Evolutionary conservation across 768 basidiomycete species (phyloP).

Genomic region (Tylopilus sp.): DNA sequence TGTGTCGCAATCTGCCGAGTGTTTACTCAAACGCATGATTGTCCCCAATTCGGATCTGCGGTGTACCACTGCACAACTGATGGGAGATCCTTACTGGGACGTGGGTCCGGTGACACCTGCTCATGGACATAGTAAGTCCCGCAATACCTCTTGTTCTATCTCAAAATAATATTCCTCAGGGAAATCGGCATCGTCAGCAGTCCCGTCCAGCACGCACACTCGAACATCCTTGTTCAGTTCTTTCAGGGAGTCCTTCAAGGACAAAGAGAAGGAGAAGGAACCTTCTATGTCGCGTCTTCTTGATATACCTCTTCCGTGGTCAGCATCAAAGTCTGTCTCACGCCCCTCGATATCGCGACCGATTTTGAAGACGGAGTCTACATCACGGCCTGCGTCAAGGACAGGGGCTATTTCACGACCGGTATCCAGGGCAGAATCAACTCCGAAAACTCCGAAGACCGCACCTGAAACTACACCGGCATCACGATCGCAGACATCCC

Average conservation of each 20-base stretch:
- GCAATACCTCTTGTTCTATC: conserved; percentile 19
- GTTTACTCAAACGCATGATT: conserved; percentile 72
- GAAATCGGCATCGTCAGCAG: conserved; percentile 31
- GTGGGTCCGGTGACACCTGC: conserved; percentile 26
- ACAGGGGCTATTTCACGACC: conserved; percentile 13
- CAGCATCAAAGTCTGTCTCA: conserved; percentile 15
- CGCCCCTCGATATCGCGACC: conserved; percentile 15
- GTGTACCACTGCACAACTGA: conserved; percentile 63
- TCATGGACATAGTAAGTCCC: conserved; percentile 41
- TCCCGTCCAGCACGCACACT: conserved; percentile 11
- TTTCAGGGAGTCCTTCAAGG: conserved; percentile 15
- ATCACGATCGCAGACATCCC: not conserved
- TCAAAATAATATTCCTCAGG: conserved; percentile 23
- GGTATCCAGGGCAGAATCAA: conserved; percentile 11
- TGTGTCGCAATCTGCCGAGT: conserved; percentile 65
- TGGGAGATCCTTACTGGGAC: conserved; percentile 68
- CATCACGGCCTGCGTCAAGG: conserved; percentile 20
- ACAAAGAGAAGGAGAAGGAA: conserved; percentile 31
- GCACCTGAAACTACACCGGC: not conserved
- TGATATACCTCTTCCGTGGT: conserved; percentile 37
- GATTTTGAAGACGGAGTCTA: conserved; percentile 11
- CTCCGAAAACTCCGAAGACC: not conserved
- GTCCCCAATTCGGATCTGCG: conserved; percentile 79
- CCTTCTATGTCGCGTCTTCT: conserved; percentile 26
- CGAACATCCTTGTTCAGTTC: conserved; percentile 20